phyloP scores from a whole-genome alignment of 768 basidiomycete genomes.

The Suillus discolor region DNA sequence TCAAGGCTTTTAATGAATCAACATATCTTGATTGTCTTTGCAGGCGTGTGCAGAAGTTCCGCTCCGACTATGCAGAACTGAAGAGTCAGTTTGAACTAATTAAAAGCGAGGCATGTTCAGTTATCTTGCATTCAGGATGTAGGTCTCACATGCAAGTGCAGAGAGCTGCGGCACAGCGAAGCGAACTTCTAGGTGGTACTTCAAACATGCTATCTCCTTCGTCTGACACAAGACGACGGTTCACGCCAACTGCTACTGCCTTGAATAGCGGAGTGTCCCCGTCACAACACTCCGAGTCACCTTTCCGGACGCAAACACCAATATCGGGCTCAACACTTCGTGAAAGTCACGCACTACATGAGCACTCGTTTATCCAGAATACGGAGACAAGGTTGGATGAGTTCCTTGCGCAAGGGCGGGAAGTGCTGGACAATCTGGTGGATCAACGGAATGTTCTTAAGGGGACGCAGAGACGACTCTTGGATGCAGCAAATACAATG shows the following conservation, averaged over 20 bases:
- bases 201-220: conserved; percentile 38
- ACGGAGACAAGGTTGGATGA: conserved; percentile 84
- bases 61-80: conserved; percentile 82
- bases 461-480: conserved; percentile 84
- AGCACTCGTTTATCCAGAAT: conserved; percentile 87
- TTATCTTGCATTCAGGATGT: neutral
- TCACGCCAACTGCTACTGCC: conserved; percentile 38
- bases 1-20: conserved; percentile 7
- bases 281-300: conserved; percentile 81
- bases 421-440: conserved; percentile 87
- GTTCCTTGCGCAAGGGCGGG: conserved; percentile 89
- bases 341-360: conserved; percentile 80
- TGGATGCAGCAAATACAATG: conserved; percentile 92
- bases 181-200: conserved; percentile 60
- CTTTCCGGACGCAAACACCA: conserved; percentile 68
- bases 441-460: conserved; percentile 94
- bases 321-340: conserved; percentile 57
- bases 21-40: neutral
- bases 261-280: conserved; percentile 42
- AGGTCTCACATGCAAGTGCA: conserved; percentile 29
- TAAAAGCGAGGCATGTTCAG: conserved; percentile 52
- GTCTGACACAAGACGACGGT: conserved; percentile 67
- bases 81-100: conserved; percentile 79
- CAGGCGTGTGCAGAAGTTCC: conserved; percentile 93
- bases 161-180: conserved; percentile 61